Base-by-base conservation (phyloP, 139 green algal genomes). In the Coelastrella sp. region DNA sequence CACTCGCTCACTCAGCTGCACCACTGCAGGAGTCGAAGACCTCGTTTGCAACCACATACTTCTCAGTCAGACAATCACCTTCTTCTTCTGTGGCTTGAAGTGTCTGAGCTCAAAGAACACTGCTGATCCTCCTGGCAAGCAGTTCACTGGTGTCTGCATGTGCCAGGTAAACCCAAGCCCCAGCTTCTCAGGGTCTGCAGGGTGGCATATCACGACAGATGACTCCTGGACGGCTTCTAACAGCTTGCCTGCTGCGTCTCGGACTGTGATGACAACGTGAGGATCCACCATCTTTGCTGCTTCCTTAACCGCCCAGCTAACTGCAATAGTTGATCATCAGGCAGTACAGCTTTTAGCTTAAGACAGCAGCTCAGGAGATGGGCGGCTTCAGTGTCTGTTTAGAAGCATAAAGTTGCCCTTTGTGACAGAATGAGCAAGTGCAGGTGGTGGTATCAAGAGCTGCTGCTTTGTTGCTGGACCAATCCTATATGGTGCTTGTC, bases 101-200 rank as follows among this genome's bases (percentile, higher is more conserved):
- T 97, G 95, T 76, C 92, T 91, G 81, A 97, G 95, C 92, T 97
- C 95, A 82, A 97, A 94, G 73, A 97, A 95, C 35, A 97, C 95
- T 56, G 94, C 95, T n/a, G 85, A 35, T 0, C 74, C 75, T 0
- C 87, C 65, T 8, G 84, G 85, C 74, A 96, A 88, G 74, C 75
- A 49, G 86, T 93, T 95, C 1, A 96, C 49, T 0, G 91, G 82
- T 24, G 95, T 96, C 87, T 97, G 94, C 63, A 96, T 84, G 92
- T 95, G 94, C 70, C 94, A 90, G 59, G 4, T 84, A 58, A 90
- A 83, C 19, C 59, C 72, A 58, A 90, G 58, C 14, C 11, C 49
- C n/a, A 90, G 12, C 24, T 76, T 90, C 57, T 90, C 85, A 60
- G 24, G n/a, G 10, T 74, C 73, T 10, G 58, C 22, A 68, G 72